Percentiles rank a stretch among this genome's conserved stretches.
Conservation (phyloP, 306 rosid species). For the Dryas alaskensis region DNA sequence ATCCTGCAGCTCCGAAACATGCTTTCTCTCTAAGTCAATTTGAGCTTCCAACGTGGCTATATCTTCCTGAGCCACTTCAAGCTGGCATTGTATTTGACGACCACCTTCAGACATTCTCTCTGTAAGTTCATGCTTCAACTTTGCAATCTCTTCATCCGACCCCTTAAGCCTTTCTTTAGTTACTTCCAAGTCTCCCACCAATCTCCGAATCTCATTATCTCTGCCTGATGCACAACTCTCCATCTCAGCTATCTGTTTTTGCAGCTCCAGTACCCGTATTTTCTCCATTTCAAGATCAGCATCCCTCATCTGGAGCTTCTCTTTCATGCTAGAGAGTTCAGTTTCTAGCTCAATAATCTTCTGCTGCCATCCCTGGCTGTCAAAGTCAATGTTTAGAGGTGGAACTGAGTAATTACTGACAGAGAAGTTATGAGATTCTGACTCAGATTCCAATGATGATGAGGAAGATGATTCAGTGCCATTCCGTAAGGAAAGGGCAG, state of each 20-base stretch:
- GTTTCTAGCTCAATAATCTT: constrained; percentile 35
- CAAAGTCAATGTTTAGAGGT: constrained; percentile 33
- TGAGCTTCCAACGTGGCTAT: constrained; percentile 29
- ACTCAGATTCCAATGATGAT: constrained; percentile 53
- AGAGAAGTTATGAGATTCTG: constrained; percentile 35
- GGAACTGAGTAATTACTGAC: constrained; percentile 25
- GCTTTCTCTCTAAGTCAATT: constrained; percentile 35
- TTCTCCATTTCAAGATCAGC: constrained; percentile 48
- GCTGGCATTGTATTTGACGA: constrained; percentile 42
- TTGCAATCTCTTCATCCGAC: constrained; percentile 44
- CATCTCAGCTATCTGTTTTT: constrained; percentile 37
- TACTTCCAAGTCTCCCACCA: constrained; percentile 43
- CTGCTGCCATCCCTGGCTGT: constrained; percentile 28
- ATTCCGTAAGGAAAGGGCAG: constrained; percentile 46
- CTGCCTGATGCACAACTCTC: constrained; percentile 42
- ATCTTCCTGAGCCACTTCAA: constrained; percentile 35
- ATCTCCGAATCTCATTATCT: constrained; percentile 34
- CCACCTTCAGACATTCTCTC: constrained; percentile 20
- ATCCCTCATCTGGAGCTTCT: constrained; percentile 37
- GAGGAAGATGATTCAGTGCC: constrained; percentile 46
- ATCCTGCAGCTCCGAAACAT: constrained; percentile 38
- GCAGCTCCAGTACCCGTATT: constrained; percentile 39
- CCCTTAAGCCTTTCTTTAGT: constrained; percentile 37
- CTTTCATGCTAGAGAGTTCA: constrained; percentile 39
- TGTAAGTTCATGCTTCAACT: constrained; percentile 37